Evolutionary conservation across 2,329 filamentous ascomycete species (phyloP).

Genomic region (Fusarium euwallaceae): DNA sequence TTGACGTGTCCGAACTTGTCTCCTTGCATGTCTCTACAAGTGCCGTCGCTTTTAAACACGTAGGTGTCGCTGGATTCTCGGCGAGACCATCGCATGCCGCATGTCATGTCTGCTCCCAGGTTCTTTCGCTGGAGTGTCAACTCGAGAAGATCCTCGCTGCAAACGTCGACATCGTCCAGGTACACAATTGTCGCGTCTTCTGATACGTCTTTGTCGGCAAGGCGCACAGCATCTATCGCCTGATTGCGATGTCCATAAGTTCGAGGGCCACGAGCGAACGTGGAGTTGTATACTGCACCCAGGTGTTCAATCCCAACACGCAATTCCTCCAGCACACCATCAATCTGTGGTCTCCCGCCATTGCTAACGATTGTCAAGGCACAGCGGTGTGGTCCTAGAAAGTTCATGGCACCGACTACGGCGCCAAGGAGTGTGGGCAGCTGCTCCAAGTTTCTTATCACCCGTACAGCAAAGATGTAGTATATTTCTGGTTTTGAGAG

Average conservation of each 20-base stretch:
- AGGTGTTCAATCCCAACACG: neutral
- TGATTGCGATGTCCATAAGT: neutral
- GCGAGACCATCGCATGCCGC: slow-evolving; percentile 59
- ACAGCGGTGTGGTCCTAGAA: neutral
- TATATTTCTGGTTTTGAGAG: neutral
- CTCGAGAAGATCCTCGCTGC: slow-evolving; percentile 68
- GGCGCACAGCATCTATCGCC: neutral
- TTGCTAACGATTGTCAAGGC: neutral
- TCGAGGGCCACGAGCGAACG: neutral
- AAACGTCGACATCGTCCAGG: slow-evolving; percentile 65
- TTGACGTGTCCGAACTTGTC: slow-evolving; percentile 58
- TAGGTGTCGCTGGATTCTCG: neutral
- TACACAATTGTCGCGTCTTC: slow-evolving; percentile 61
- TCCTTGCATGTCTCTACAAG: slow-evolving; percentile 62
- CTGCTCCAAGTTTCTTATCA: too few relatives aligned
- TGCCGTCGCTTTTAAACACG: slow-evolving; percentile 47
- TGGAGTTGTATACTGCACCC: neutral
- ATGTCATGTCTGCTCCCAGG: slow-evolving; percentile 66
- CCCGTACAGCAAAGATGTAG: neutral
- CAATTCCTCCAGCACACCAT: neutral
- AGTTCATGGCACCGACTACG: neutral
- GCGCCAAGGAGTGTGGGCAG: neutral
- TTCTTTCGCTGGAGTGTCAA: slow-evolving; percentile 61
- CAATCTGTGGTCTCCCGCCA: neutral
- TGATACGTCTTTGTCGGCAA: neutral